Evolutionary conservation across 2,329 filamentous ascomycete species (phyloP), one percentile per base, ranked within the genome.

Genomic region (Talaromyces sp.): DNA sequence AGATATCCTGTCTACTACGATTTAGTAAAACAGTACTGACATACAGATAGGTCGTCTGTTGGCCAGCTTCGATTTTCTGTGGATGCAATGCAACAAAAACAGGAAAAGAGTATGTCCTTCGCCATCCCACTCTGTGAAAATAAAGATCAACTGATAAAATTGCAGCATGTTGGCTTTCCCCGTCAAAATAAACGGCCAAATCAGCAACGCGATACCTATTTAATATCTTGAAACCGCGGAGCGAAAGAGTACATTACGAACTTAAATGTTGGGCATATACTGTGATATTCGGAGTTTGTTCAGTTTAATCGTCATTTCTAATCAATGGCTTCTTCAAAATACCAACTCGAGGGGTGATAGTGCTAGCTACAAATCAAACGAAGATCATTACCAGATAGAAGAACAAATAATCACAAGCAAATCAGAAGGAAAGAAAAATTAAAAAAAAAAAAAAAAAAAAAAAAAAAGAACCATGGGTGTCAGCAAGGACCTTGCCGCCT

Each of bases 61-160:
- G 81, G 76, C 83, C 82, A 2, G 80, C 79, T 4, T 79, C 81
- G 0, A 70, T 85, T 24, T 76, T 85, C 54, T 84, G 82, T 69
- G 80, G 82, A n/a, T 84, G 82, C 66, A 82, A 80, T 65, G 75
- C 77, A 46, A 83, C 81, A 2, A 75, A 84, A 66, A 75, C 73
- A 0, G 83, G 83, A 26, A 82, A 81, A 67, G 78, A 77, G 82
- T 84, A 72, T 66, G 77, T 73, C 26, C 26, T 3, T n/a, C 1
- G 29, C 1, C 14, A n/a, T 51, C 14, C 48, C 53, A 12, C 21
- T 19, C 41, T 62, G 29, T 43, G n/a, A 29, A 29, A 29, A 29
- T 29, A 50, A 27, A 50, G 14, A 7, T 56, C 38, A 48, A 9
- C 27, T 41, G 29, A 48, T 27, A 24, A 11, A 11, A 21, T 21